A percentile compares a stretch with the other conserved stretches of the same genome.
Conservation (phyloP, 495 filamentous ascomycete species). For the Aspergillus conjunctus region DNA sequence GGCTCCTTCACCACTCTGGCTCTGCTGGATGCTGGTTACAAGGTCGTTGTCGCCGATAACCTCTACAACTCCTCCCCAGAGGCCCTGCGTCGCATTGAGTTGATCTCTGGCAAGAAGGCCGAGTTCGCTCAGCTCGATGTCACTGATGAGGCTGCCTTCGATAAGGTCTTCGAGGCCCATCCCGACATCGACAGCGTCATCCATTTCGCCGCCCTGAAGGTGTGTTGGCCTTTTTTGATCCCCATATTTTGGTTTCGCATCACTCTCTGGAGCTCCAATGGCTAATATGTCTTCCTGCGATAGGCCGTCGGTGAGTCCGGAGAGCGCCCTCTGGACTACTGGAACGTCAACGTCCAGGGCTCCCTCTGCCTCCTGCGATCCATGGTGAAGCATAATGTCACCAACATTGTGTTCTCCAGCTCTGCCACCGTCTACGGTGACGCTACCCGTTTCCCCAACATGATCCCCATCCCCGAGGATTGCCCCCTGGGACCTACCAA, state of each 20-base stretch:
- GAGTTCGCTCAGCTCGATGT: constrained; percentile 85
- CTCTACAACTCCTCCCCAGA: constrained; percentile 94
- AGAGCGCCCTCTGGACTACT: constrained; percentile 97
- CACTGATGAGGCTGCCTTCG: constrained; percentile 78
- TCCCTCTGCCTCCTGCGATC: constrained; percentile 83
- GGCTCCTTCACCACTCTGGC: constrained; percentile 95
- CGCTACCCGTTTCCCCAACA: constrained; percentile 91
- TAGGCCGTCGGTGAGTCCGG: constrained; percentile 95
- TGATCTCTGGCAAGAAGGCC: constrained; percentile 87
- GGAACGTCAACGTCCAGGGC: constrained; percentile 93
- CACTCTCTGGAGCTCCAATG: background rate
- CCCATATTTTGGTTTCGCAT: constrained; percentile 2
- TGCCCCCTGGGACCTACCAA: constrained; percentile 97
- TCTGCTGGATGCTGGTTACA: constrained; percentile 89
- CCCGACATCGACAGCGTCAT: constrained; percentile 96
- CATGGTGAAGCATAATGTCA: constrained; percentile 86
- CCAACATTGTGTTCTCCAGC: constrained; percentile 97
- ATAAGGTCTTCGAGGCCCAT: constrained; percentile 86
- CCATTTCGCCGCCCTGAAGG: constrained; percentile 97
- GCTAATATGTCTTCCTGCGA: constrained; percentile 8
- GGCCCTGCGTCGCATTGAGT: constrained; percentile 86
- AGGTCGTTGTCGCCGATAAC: constrained; percentile 94
- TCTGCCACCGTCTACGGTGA: constrained; percentile 98
- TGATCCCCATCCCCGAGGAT: constrained; percentile 98
- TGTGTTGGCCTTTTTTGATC: constrained; percentile 34